These are phyloP conservation scores for Phytophthora agathidicida DNA, from an alignment of 352 stramenopile genomes.

Conservation along the genomic window DNA sequence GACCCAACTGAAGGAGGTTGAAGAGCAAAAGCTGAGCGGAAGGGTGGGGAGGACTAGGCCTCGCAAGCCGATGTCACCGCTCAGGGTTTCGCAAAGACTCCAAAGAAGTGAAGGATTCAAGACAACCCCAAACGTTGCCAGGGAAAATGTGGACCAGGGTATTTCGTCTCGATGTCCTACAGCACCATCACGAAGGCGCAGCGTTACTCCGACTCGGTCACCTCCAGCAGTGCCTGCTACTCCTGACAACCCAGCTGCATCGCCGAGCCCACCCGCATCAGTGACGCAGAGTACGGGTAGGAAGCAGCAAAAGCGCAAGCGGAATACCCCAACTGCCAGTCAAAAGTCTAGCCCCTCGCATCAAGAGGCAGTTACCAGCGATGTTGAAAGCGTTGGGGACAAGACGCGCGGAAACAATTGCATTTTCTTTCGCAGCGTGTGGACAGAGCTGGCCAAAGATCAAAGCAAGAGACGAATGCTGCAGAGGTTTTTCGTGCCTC, in stretches of 20 bases:
- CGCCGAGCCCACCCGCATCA: not conserved
- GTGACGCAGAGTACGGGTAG: slow-evolving; percentile 3
- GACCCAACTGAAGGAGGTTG: slow-evolving; percentile 1
- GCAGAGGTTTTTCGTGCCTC: slow-evolving; percentile 27
- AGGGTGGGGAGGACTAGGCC: not conserved
- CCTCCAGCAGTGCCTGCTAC: not conserved
- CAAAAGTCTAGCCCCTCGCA: not conserved
- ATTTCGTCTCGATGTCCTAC: not conserved
- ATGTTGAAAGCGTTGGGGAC: slow-evolving; percentile 1
- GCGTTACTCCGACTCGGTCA: not conserved
- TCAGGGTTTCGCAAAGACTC: slow-evolving; percentile 8
- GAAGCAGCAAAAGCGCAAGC: slow-evolving; percentile 26
- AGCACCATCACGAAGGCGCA: not conserved
- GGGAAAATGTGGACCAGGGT: not conserved
- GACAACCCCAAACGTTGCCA: not conserved
- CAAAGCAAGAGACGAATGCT: slow-evolving; percentile 20
- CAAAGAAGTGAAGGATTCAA: not conserved
- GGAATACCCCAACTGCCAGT: not conserved
- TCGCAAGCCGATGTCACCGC: slow-evolving; percentile 14
- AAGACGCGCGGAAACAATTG: slow-evolving; percentile 1
- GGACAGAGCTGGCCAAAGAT: slow-evolving; percentile 13
- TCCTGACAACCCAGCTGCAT: not conserved
- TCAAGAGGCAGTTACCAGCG: not conserved
- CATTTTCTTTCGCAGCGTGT: slow-evolving; percentile 32
- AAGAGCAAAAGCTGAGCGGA: slow-evolving; percentile 5